A percentile compares a stretch with the other conserved stretches of the same genome.
These are phyloP conservation scores for Coemansia asiatica DNA, from an alignment of 192 early-diverging fungal genomes.

Conservation along the genomic window DNA sequence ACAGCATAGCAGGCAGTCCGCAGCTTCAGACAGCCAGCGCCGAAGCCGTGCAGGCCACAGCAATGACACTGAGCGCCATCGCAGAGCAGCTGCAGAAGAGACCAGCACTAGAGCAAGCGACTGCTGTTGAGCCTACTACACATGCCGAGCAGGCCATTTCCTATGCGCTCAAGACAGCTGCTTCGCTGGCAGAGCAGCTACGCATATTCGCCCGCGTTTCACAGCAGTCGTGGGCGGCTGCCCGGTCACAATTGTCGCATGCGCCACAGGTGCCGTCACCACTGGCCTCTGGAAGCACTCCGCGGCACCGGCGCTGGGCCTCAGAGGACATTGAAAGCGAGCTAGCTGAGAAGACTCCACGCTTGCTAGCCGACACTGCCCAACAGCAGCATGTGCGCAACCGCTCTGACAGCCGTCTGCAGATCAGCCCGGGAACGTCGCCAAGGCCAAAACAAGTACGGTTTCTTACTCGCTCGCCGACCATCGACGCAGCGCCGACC, in stretches of 20 bases:
- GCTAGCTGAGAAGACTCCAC: constrained; percentile 5
- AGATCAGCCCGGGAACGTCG: constrained; percentile 1
- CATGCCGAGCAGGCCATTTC: background rate
- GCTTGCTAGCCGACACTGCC: constrained; percentile 5
- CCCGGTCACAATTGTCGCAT: constrained; percentile 33
- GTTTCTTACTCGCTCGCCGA: constrained; percentile 17
- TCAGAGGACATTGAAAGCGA: constrained; percentile 42
- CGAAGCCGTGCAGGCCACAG: constrained; percentile 5
- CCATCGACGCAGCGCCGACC: constrained; percentile 6
- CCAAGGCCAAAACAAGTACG: constrained; percentile 48
- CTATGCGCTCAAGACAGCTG: constrained; percentile 3
- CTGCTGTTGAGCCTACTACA: background rate
- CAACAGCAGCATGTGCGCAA: constrained; percentile 31
- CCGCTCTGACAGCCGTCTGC: constrained; percentile 43
- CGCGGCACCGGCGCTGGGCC: constrained; percentile 47
- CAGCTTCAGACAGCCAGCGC: constrained; percentile 6
- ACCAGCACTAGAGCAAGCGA: background rate
- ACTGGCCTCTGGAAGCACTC: constrained; percentile 22
- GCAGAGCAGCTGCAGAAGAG: constrained; percentile 10
- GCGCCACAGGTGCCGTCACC: constrained; percentile 38
- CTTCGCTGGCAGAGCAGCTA: constrained; percentile 31
- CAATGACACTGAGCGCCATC: constrained; percentile 12
- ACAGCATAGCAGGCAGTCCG: constrained; percentile 14
- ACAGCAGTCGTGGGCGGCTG: constrained; percentile 28
- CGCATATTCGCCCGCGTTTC: constrained; percentile 35